Conservation (phyloP, 139 green algal species). For the Closterium sp. region DNA sequence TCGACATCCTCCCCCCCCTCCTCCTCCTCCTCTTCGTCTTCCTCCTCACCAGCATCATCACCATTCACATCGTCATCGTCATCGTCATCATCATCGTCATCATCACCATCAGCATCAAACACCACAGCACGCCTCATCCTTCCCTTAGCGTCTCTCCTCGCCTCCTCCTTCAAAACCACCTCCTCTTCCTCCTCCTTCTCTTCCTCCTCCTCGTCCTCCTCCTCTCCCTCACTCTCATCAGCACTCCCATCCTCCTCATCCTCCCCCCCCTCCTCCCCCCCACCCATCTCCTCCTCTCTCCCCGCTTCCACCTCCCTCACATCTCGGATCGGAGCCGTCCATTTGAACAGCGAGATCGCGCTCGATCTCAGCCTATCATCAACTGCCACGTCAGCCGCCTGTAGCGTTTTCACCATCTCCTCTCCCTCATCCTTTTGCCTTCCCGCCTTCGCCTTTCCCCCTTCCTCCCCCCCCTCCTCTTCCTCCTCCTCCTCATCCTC, state of each 20-base stretch:
- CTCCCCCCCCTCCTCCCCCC: not conserved
- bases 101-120: conserved; percentile 23
- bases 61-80: conserved; percentile 8
- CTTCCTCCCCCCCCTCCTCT: conserved; percentile 57
- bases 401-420: conserved; percentile 80
- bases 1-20: not conserved
- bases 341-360: conserved; percentile 63
- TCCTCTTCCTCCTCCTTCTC: not conserved
- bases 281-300: conserved; percentile 37
- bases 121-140: not conserved
- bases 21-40: not conserved
- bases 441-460: not conserved
- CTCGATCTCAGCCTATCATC: conserved; percentile 76
- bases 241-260: not conserved
- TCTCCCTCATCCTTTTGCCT: conserved; percentile 59
- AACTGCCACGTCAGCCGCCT: conserved; percentile 63
- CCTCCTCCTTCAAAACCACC: not conserved
- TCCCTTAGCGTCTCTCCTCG: not conserved
- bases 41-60: conserved; percentile 27
- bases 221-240: conserved; percentile 15
- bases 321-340: conserved; percentile 30
- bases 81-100: not conserved
- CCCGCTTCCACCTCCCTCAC: conserved; percentile 33
- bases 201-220: conserved; percentile 27
- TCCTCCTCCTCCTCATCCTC: conserved; percentile 10